Conservation (phyloP, 129 eudicot species). For the Apium graveolens region DNA sequence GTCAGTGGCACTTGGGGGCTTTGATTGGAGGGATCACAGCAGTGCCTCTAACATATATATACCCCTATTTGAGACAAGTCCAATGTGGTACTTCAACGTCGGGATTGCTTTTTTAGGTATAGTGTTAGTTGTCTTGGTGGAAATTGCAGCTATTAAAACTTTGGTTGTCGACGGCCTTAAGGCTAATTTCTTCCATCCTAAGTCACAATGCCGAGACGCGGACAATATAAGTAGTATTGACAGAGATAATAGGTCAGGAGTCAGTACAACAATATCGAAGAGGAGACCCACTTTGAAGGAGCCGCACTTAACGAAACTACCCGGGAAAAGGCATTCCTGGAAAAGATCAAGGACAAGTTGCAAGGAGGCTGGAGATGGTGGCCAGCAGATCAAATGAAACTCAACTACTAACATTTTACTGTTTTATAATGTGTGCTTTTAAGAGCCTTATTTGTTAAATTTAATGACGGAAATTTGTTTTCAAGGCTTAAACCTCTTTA, state of each 20-base stretch:
- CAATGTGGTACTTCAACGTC: slow-evolving; percentile 36
- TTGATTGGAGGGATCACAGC: slow-evolving; percentile 42
- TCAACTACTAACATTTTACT: background rate
- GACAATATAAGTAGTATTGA: too few relatives aligned
- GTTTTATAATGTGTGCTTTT: too few relatives aligned
- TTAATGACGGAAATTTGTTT: too few relatives aligned
- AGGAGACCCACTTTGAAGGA: slow-evolving; percentile 6
- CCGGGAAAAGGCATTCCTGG: slow-evolving; percentile 46
- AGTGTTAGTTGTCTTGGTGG: slow-evolving; percentile 1
- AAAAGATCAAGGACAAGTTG: slow-evolving; percentile 46
- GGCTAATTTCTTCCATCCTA: slow-evolving; percentile 44
- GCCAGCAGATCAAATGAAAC: slow-evolving; percentile 16
- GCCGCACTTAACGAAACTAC: slow-evolving; percentile 10
- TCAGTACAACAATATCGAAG: slow-evolving; percentile 35
- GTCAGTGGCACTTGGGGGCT: slow-evolving; percentile 39
- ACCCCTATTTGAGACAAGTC: slow-evolving; percentile 41
- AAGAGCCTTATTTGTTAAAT: too few relatives aligned
- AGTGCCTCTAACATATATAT: slow-evolving; percentile 40
- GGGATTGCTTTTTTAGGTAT: slow-evolving; percentile 40
- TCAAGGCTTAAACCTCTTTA: too few relatives aligned
- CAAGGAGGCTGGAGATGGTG: slow-evolving; percentile 22
- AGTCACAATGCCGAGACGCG: too few relatives aligned
- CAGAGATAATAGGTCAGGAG: slow-evolving; percentile 4
- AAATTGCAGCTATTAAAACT: background rate
- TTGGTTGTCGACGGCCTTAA: slow-evolving; percentile 36